These are phyloP conservation scores for Metarhizium sp. DNA, from an alignment of 2,329 filamentous ascomycete species.

Conservation along the genomic window DNA sequence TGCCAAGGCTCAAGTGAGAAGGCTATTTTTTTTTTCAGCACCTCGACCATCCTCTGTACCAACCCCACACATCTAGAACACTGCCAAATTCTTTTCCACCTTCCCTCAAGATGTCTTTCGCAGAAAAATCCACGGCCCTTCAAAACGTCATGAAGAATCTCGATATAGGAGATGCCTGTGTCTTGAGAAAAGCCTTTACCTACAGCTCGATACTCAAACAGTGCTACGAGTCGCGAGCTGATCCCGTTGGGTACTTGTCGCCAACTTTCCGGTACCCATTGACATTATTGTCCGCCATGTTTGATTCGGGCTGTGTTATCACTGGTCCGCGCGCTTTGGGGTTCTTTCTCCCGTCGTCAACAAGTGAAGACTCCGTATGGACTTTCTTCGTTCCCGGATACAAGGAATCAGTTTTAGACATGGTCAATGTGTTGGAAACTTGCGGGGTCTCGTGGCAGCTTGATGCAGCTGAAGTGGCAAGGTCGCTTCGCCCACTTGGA, in stretches of 20 bases:
- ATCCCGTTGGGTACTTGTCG: slow-evolving; percentile 3
- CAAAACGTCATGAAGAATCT: slow-evolving; percentile 8
- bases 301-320: slow-evolving; percentile 6
- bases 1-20: no score
- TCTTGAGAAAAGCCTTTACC: neutral
- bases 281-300: slow-evolving; percentile 7
- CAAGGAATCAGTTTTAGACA: slow-evolving; percentile 6
- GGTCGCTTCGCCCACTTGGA: neutral
- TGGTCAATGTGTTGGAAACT: slow-evolving; percentile 6
- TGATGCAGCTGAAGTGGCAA: neutral
- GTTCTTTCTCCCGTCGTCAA: slow-evolving; percentile 7
- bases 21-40: no score
- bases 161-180: slow-evolving; percentile 2
- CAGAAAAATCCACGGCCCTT: neutral
- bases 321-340: slow-evolving; percentile 4
- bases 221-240: neutral
- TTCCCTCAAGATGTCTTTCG: neutral
- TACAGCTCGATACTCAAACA: neutral
- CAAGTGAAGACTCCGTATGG: neutral
- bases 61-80: no score
- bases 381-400: slow-evolving; percentile 8
- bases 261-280: slow-evolving; percentile 6
- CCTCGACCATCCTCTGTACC: no score
- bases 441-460: slow-evolving; percentile 5
- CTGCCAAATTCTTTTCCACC: no score